phyloP scores from a whole-genome alignment of 2,329 filamentous ascomycete species.

The Stemphylium vesicarium region DNA sequence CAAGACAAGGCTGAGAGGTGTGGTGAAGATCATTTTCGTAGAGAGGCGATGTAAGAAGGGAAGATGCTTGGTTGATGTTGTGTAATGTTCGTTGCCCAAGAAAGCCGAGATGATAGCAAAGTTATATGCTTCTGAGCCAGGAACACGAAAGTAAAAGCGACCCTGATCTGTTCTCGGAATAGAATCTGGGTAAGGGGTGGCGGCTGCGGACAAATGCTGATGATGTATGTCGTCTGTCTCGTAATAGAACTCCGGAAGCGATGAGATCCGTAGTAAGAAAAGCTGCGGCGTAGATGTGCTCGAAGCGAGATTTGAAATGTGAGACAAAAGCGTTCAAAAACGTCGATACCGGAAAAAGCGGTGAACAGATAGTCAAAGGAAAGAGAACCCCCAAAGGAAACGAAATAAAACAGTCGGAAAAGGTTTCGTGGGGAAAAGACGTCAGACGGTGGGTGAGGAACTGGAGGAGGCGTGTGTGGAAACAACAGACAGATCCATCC shows the following conservation, averaged over 20 bases:
- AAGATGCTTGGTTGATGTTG: constrained; percentile 6
- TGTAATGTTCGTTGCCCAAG: constrained; percentile 7
- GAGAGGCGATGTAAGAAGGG: background rate
- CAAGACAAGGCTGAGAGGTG: constrained; percentile 39
- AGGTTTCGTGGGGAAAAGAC: background rate
- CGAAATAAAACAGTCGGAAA: background rate
- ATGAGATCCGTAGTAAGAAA: too few relatives aligned
- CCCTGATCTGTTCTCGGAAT: constrained; percentile 13
- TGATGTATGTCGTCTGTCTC: background rate
- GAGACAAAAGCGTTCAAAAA: background rate
- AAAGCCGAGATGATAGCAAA: background rate
- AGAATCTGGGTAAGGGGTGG: background rate
- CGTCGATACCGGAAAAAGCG: background rate
- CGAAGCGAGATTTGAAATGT: background rate
- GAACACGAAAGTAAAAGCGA: background rate
- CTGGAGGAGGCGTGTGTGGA: background rate
- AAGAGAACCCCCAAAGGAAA: background rate
- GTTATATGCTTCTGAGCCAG: constrained; percentile 4
- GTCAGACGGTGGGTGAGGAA: background rate
- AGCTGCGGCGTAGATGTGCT: background rate
- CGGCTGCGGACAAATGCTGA: background rate
- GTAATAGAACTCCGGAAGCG: background rate
- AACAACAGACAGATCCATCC: background rate
- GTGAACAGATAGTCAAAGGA: background rate
- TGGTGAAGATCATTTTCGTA: constrained; percentile 44